Conservation (phyloP, 495 filamentous ascomycete genomes). For the Neurospora sp. region DNA sequence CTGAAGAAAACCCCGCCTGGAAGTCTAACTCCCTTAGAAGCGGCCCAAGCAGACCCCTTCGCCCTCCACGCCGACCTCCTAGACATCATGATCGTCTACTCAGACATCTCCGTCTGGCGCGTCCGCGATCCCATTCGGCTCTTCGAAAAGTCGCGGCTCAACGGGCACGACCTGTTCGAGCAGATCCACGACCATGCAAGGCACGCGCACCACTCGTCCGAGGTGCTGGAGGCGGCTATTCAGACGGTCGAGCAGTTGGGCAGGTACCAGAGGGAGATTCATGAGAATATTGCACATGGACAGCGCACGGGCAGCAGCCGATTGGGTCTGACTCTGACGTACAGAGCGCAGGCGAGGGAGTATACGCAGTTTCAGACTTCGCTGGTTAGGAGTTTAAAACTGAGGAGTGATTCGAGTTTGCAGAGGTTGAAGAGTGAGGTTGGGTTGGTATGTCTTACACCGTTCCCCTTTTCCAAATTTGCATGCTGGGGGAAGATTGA, state of each 20-base stretch:
- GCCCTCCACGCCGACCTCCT: slow-evolving; percentile 13
- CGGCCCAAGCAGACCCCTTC: slow-evolving; percentile 5
- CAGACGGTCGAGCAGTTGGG: slow-evolving; percentile 10
- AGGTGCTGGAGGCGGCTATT: slow-evolving; percentile 10
- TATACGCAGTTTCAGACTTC: slow-evolving; percentile 14
- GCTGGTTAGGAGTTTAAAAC: slow-evolving; percentile 10
- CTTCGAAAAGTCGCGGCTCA: slow-evolving; percentile 9
- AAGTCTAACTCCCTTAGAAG: background rate
- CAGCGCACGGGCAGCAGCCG: background rate
- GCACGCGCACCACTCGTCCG: slow-evolving; percentile 13
- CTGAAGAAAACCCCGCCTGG: background rate
- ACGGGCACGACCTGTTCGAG: background rate
- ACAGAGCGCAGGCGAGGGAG: slow-evolving; percentile 10
- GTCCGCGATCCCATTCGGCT: slow-evolving; percentile 14
- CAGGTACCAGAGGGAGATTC: background rate
- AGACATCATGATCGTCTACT: slow-evolving; percentile 10
- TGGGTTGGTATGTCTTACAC: slow-evolving; percentile 5
- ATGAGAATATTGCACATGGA: background rate
- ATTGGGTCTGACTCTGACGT: slow-evolving; percentile 3
- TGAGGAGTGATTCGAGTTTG: slow-evolving; percentile 12
- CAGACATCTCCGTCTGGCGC: slow-evolving; percentile 14
- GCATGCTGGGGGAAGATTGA: no score
- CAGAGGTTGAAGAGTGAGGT: slow-evolving; percentile 13
- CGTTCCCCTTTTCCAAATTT: no score
- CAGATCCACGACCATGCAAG: slow-evolving; percentile 13